Base-by-base conservation (phyloP, 305 asterid species). In the Stenogyne calaminthoides region DNA sequence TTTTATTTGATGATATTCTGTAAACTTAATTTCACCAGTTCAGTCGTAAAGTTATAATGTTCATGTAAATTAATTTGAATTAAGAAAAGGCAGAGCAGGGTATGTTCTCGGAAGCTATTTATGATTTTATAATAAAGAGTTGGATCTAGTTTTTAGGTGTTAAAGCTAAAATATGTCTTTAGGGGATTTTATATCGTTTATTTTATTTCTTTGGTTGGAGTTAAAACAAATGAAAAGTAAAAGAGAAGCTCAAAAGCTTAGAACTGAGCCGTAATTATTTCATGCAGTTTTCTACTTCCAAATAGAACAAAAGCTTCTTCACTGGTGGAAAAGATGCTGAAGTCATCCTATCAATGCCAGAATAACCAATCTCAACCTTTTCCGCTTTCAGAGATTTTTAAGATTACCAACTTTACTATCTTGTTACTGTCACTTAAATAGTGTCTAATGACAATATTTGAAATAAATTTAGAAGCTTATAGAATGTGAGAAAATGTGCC, bases 1-100 rank as follows among this genome's bases (percentile, higher is more conserved):
- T 88, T 71, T 86, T 95, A 81, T 96, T 95, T 61, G 99, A 95
- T 91, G 99, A 92, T n/a, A n/a, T n/a, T 85, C 85, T 95, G 98
- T 88, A 81, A 85, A 83, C 78, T 84, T 91, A 81, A 92, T 95
- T 69, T 88, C 97, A 72, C 84, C 98, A 88, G 78, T 95, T 92
- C 74, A 82, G 88, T 78, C 95, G 92, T 12, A 98, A 81, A 88
- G 97, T 81, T 74, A 66, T 64, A 52, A 40, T 63, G 58, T 67
- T 61, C 59, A 67, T 67, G 29, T 49, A 65, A 78, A 59, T 32
- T 15, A 61, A 14, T 66, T 19, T 44, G 20, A 22, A 55, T 6
- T 39, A 39, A 40, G 36, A 68, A 71, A 52, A 46, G 6, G 44
- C 18, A 40, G n/a, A n/a, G n/a, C 11, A 9, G 59, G 40, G 25